Evolutionary conservation across 163 green algal species (phyloP).

Genomic region (Prototheca wickerhamii): DNA sequence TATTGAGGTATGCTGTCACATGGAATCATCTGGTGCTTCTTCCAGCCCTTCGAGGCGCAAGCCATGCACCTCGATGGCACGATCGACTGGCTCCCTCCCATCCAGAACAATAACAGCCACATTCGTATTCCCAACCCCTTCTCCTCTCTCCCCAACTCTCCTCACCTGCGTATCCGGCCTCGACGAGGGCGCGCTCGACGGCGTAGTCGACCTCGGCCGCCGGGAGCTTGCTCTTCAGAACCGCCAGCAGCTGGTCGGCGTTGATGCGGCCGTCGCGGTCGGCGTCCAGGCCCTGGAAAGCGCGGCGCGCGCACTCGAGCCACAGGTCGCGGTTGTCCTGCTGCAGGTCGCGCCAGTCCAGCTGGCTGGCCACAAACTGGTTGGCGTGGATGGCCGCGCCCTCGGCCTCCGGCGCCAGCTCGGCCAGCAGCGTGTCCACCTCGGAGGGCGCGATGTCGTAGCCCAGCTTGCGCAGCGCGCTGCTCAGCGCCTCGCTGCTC

Average conservation of each 20-base stretch:
- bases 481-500: conserved; percentile 40
- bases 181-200: conserved; percentile 48
- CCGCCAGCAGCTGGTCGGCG: conserved; percentile 30
- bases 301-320: conserved; percentile 52
- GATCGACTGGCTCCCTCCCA: background rate
- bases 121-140: background rate
- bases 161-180: conserved; percentile 30
- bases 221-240: conserved; percentile 57
- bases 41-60: background rate
- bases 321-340: conserved; percentile 65
- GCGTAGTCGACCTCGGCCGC: conserved; percentile 64
- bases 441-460: conserved; percentile 57
- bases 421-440: conserved; percentile 41
- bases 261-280: conserved; percentile 18
- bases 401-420: conserved; percentile 29
- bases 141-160: conserved; percentile 7
- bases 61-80: background rate
- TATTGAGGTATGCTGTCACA: background rate
- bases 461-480: conserved; percentile 47
- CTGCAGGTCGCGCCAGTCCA: conserved; percentile 68
- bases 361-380: conserved; percentile 59
- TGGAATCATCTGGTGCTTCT: too few relatives aligned
- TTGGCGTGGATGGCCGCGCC: conserved; percentile 28
- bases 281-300: conserved; percentile 57
- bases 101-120: background rate